These are phyloP conservation scores for Mycena sp. DNA, from an alignment of 1,284 basidiomycete species.

Conservation along the genomic window DNA sequence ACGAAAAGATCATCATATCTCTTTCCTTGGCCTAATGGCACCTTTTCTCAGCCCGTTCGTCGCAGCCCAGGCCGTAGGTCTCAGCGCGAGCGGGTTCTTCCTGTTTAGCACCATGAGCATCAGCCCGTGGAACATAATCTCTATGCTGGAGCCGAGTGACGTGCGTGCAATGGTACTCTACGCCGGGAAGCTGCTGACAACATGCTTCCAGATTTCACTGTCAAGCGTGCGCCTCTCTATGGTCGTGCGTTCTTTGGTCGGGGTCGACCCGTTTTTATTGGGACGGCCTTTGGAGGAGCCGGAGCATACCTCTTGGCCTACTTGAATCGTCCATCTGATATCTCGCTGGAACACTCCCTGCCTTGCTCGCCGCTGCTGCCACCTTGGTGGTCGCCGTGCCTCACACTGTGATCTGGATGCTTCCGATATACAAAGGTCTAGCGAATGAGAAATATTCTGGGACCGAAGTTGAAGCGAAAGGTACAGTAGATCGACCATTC, in stretches of 20 bases:
- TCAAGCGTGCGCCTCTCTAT: not conserved
- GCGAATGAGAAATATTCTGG: not conserved
- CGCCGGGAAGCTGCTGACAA: not conserved
- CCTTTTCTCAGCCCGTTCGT: not conserved
- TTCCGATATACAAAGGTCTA: constrained; percentile 5
- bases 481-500: not conserved
- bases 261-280: not conserved
- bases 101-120: not conserved
- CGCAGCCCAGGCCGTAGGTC: not conserved
- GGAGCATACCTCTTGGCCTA: constrained; percentile 1
- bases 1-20: too few species aligned
- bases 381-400: not conserved
- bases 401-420: constrained; percentile 6
- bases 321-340: constrained; percentile 2
- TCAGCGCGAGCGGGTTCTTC: constrained; percentile 8
- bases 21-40: too few species aligned
- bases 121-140: constrained; percentile 12
- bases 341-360: not conserved
- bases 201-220: not conserved
- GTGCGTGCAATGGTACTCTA: not conserved
- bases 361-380: not conserved
- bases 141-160: not conserved
- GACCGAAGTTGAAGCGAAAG: constrained; percentile 3
- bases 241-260: not conserved
- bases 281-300: not conserved